Evolutionary conservation across 768 basidiomycete species (phyloP).

Genomic region (Hygrophoropsis aurantiaca): DNA sequence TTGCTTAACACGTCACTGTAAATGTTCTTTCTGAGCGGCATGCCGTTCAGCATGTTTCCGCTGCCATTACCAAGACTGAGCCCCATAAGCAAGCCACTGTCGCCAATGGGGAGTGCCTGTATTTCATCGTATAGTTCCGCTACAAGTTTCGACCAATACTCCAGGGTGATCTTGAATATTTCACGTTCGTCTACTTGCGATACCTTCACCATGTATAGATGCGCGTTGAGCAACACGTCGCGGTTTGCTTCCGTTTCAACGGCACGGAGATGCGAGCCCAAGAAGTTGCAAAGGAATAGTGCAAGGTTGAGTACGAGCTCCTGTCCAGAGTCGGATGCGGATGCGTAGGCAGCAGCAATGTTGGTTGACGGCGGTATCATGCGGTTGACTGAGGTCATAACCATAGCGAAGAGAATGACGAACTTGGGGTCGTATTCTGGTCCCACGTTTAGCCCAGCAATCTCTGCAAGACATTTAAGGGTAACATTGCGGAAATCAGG

Average conservation of each 20-base stretch:
- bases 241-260: conserved; percentile 90
- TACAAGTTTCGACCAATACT: conserved; percentile 96
- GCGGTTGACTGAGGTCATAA: conserved; percentile 95
- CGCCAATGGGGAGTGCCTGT: conserved; percentile 85
- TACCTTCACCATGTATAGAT: conserved; percentile 97
- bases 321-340: conserved; percentile 89
- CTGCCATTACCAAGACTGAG: conserved; percentile 72
- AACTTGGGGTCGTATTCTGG: conserved; percentile 99
- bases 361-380: conserved; percentile 97
- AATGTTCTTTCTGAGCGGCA: conserved; percentile 87
- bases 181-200: conserved; percentile 98
- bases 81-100: conserved; percentile 84
- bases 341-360: conserved; percentile 88
- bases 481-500: conserved; percentile 98
- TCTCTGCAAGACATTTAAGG: conserved; percentile 94
- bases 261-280: conserved; percentile 89
- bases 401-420: conserved; percentile 95
- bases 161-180: conserved; percentile 98
- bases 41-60: conserved; percentile 69
- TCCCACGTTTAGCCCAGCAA: conserved; percentile 90
- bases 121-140: conserved; percentile 97
- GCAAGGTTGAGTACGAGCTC: conserved; percentile 97
- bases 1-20: conserved; percentile 96
- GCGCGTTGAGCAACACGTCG: conserved; percentile 93
- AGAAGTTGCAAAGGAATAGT: conserved; percentile 96